Conservation (phyloP, 805 yeast species). For the Ogataea thermomethanolica region DNA sequence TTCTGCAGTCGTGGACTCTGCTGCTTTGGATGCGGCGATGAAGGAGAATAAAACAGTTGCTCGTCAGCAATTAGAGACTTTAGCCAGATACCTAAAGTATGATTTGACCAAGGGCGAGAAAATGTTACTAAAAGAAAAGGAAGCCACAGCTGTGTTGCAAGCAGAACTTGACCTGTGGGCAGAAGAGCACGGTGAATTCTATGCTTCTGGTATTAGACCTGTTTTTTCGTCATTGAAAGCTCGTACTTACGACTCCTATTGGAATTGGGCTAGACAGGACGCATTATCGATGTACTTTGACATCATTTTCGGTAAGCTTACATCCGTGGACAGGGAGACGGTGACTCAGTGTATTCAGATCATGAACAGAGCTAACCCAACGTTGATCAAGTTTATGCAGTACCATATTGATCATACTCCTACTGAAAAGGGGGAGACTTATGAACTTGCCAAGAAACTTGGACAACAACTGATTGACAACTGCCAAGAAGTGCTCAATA, state of each 20-base stretch:
- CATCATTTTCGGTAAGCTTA: conserved; percentile 88
- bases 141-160: conserved; percentile 79
- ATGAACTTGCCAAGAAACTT: conserved; percentile 80
- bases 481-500: conserved; percentile 77
- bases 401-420: conserved; percentile 85
- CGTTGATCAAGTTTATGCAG: conserved; percentile 94
- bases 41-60: conserved; percentile 69
- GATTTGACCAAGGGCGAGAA: conserved; percentile 91
- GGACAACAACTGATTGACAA: conserved; percentile 94
- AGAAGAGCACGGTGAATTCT: conserved; percentile 88
- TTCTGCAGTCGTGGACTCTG: conserved; percentile 89
- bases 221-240: conserved; percentile 90
- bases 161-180: conserved; percentile 89
- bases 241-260: conserved; percentile 92
- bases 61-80: conserved; percentile 80
- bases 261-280: conserved; percentile 99
- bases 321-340: conserved; percentile 91
- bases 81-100: conserved; percentile 91
- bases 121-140: conserved; percentile 76
- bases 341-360: conserved; percentile 94
- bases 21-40: conserved; percentile 83
- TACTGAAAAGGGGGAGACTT: conserved; percentile 84
- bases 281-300: conserved; percentile 90
- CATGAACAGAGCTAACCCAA: conserved; percentile 95
- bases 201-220: conserved; percentile 88